Evolutionary conservation across 2,329 filamentous ascomycete genomes (phyloP), one percentile per base, ranked within the genome.

Genomic region (Colletotrichum eleusines): DNA sequence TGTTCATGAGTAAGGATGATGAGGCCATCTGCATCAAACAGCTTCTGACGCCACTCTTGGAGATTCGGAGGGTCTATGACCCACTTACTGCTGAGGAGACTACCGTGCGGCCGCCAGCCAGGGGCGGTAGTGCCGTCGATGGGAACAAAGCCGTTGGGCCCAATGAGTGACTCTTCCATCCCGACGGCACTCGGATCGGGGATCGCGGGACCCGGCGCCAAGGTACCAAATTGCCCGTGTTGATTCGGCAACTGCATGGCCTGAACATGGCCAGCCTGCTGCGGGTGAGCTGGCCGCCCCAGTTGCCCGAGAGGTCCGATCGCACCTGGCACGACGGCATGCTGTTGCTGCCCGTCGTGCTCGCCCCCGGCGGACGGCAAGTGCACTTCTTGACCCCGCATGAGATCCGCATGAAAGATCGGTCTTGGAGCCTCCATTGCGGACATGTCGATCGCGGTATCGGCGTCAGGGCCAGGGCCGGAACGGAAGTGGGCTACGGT

Each of bases 1-100:
- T 95, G 87, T 73, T 94, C 91, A 78, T 94, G 89, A 38, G 88
- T 93, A 74, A 95, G 80, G 16, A 90, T 87, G 70, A 95, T 91
- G 55, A 86, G 88, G 54, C 92, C 90, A 74, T 94, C 89, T n/a
- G 94, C 90, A 76, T 92, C 86, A 79, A 95, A 95, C 55, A 95
- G 82, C 76, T 85, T 90, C 74, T 92, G 85, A 62, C 93, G 85
- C 93, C 93, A 95, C 72, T 84, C 83, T 16, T 88, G 84, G 59
- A 95, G 83, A 74, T 92, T 84, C 3, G 92, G 91, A 48, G 92
- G 92, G 75, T 92, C 83, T 11, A 89, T 79, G 14, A 93, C 85
- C 73, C 91, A 82, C 76, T 85, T 90, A 33, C 80, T 84, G 59
- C 85, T 83, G 69, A 88, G 81, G 75, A 88, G 86, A n/a, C 69